Percentiles rank a stretch among this genome's conserved stretches.
Conservation (phyloP, 2,329 filamentous ascomycete genomes). For the Corniculantispora saksenae region DNA sequence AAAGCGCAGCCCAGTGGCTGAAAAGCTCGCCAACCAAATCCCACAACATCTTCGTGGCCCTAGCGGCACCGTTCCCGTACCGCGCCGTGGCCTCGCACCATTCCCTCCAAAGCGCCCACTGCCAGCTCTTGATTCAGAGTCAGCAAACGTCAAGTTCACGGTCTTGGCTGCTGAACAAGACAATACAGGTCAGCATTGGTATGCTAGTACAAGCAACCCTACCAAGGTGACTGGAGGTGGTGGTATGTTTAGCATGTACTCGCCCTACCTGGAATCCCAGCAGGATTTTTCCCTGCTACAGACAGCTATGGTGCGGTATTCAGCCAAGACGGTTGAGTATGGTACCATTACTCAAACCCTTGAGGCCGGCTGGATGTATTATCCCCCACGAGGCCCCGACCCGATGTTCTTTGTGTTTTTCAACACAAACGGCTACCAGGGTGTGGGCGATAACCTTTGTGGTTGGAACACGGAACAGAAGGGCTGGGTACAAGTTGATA, state of each 20-base stretch:
- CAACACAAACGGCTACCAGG: conserved; percentile 24
- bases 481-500: conserved; percentile 26
- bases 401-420: conserved; percentile 26
- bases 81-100: conserved; percentile 18
- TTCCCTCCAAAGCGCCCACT: conserved; percentile 22
- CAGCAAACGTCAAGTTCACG: neutral
- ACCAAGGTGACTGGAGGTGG: conserved; percentile 22
- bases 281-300: conserved; percentile 27
- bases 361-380: conserved; percentile 27
- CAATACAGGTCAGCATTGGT: conserved; percentile 25
- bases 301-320: conserved; percentile 23
- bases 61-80: conserved; percentile 24
- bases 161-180: neutral
- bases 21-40: neutral
- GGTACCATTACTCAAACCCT: conserved; percentile 23
- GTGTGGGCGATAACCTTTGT: conserved; percentile 21
- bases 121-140: neutral
- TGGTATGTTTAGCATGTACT: conserved; percentile 23
- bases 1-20: neutral
- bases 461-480: conserved; percentile 24
- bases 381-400: conserved; percentile 18
- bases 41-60: conserved; percentile 20
- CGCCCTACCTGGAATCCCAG: conserved; percentile 20
- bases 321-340: conserved; percentile 18
- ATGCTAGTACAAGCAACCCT: conserved; percentile 21